phyloP scores from a whole-genome alignment of 2,329 filamentous ascomycete genomes.

The Fusarium sp. region DNA sequence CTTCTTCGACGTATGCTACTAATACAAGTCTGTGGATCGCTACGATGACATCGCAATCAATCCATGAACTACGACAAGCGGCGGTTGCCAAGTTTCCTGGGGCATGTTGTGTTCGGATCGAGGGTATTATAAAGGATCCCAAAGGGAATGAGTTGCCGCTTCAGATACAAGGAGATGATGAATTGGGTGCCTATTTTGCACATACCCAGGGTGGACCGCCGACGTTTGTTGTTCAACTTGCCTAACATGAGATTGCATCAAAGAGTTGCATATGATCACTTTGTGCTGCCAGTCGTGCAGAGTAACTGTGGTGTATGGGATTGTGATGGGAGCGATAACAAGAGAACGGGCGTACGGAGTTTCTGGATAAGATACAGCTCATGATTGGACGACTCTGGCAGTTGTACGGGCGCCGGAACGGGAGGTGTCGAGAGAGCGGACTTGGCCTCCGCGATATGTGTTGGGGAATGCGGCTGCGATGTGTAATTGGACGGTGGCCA shows the following conservation, averaged over 20 bases:
- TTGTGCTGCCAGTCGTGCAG: slow-evolving; percentile 1
- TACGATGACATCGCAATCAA: slow-evolving; percentile 68
- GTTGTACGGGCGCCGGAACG: slow-evolving; percentile 6
- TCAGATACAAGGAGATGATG: slow-evolving; percentile 76
- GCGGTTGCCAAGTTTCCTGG: slow-evolving; percentile 73
- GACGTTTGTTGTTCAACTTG: slow-evolving; percentile 59
- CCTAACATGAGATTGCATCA: slow-evolving; percentile 44
- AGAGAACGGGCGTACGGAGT: slow-evolving; percentile 43
- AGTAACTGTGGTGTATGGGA: not conserved
- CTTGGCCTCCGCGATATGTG: slow-evolving; percentile 40
- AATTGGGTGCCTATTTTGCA: slow-evolving; percentile 78
- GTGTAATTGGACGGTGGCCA: not conserved
- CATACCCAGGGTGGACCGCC: slow-evolving; percentile 67
- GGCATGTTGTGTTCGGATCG: slow-evolving; percentile 69
- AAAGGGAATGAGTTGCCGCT: slow-evolving; percentile 73
- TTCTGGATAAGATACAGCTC: slow-evolving; percentile 21
- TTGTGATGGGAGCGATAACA: not conserved
- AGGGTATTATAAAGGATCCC: slow-evolving; percentile 74
- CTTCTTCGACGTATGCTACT: slow-evolving; percentile 68
- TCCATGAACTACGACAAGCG: slow-evolving; percentile 73
- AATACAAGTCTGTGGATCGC: slow-evolving; percentile 73
- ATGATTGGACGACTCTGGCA: slow-evolving; percentile 31
- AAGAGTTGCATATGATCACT: slow-evolving; percentile 17
- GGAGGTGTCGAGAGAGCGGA: slow-evolving; percentile 36
- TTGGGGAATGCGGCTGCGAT: slow-evolving; percentile 6